Evolutionary conservation across 305 asterid genomes (phyloP).

Genomic region (Rubia tinctorum): DNA sequence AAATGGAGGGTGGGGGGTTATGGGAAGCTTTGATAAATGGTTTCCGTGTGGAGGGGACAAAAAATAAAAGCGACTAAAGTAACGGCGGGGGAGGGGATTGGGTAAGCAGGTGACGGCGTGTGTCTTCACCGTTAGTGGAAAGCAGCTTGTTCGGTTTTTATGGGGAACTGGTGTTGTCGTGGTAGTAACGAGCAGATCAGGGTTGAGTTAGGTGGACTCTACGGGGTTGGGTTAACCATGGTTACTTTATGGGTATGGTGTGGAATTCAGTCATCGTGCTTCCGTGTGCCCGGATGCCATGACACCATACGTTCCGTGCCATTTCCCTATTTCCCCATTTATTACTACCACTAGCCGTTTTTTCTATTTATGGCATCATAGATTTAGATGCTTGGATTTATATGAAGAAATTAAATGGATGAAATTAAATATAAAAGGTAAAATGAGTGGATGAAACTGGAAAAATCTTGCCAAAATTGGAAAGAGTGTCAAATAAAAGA

Average conservation of each 20-base stretch:
- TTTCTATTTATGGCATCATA: no score
- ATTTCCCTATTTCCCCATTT: neutral
- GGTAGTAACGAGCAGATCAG: slow-evolving; percentile 48
- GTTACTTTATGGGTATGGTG: slow-evolving; percentile 1
- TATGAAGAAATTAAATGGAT: no score
- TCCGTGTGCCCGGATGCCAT: slow-evolving; percentile 23
- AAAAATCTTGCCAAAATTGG: no score
- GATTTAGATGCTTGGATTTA: no score
- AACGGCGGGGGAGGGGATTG: slow-evolving; percentile 29
- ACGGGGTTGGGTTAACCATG: neutral
- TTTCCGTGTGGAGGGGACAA: slow-evolving; percentile 39
- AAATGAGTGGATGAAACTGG: no score
- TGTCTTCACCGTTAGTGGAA: slow-evolving; percentile 41
- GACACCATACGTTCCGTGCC: slow-evolving; percentile 24
- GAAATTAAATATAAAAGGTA: no score
- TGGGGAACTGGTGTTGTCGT: slow-evolving; percentile 47
- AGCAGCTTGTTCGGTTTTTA: slow-evolving; percentile 31
- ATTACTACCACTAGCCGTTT: neutral
- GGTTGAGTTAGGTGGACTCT: neutral
- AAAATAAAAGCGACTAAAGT: slow-evolving; percentile 17
- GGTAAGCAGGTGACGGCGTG: slow-evolving; percentile 38
- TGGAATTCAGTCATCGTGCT: slow-evolving; percentile 13
- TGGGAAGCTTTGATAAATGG: neutral
- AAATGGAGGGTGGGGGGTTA: neutral
- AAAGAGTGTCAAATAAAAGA: no score